These are phyloP conservation scores for Annona squamosa DNA, from an alignment of 164 flowering plant genomes.

Conservation along the genomic window DNA sequence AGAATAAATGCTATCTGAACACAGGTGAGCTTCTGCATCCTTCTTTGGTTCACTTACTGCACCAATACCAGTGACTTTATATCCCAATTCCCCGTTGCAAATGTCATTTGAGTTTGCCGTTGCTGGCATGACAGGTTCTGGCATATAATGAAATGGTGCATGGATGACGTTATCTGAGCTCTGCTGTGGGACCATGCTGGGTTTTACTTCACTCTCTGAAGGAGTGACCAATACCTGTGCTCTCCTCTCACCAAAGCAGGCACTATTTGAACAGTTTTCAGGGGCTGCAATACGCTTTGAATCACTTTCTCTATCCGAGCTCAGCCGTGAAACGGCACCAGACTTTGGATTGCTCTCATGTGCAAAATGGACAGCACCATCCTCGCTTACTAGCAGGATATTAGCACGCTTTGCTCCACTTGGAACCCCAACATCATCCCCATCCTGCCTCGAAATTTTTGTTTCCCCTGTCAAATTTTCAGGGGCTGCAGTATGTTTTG, in stretches of 20 bases:
- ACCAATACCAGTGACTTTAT: background rate
- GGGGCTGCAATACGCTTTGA: background rate
- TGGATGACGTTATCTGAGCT: background rate
- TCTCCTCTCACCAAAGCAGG: background rate
- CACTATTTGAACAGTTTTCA: background rate
- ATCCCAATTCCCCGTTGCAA: too few relatives aligned
- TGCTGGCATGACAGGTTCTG: background rate
- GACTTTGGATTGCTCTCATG: conserved; percentile 4
- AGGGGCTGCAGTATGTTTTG: too few relatives aligned
- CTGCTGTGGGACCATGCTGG: background rate
- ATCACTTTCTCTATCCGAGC: background rate
- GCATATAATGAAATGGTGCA: background rate
- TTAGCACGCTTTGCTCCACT: too few relatives aligned
- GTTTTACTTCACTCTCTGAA: background rate
- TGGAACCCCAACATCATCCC: too few relatives aligned
- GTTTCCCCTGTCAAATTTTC: too few relatives aligned
- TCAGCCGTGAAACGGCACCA: background rate
- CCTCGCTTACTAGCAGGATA: too few relatives aligned
- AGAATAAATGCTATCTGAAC: background rate
- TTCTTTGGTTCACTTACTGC: background rate
- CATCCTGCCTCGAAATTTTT: too few relatives aligned
- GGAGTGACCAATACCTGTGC: background rate
- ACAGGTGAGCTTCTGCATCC: background rate
- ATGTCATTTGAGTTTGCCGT: background rate
- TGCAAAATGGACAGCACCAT: conserved; percentile 5